Evolutionary conservation across 306 rosid species (phyloP).

Genomic region (Albizia julibrissin): DNA sequence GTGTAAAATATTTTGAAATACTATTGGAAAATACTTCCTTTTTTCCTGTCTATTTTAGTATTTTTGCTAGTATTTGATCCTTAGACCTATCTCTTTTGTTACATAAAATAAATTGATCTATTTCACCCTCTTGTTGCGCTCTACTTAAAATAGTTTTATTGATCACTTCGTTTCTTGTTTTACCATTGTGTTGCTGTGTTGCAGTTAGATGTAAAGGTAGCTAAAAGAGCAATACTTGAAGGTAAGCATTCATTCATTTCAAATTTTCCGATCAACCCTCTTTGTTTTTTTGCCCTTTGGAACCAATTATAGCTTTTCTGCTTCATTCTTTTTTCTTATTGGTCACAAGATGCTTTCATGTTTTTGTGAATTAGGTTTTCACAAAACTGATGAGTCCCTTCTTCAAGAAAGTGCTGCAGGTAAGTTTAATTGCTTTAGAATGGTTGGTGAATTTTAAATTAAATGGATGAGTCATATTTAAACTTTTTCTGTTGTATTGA

Average conservation of each 20-base stretch:
- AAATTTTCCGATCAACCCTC: background rate
- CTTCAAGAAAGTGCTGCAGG: constrained; percentile 78
- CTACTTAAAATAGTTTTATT: background rate
- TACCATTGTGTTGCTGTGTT: constrained; percentile 16
- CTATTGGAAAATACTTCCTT: background rate
- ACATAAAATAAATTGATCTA: background rate
- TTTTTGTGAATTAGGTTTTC: constrained; percentile 56
- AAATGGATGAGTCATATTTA: constrained; percentile 6
- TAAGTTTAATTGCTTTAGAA: constrained; percentile 25
- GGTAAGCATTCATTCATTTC: constrained; percentile 46
- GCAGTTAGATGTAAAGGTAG: constrained; percentile 81
- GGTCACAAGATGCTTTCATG: constrained; percentile 15
- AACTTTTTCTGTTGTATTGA: constrained; percentile 11
- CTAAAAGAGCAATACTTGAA: constrained; percentile 81
- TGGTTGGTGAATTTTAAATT: constrained; percentile 18
- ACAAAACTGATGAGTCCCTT: constrained; percentile 77
- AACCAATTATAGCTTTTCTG: background rate
- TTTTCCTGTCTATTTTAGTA: background rate
- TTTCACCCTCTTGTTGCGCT: background rate
- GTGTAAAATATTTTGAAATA: background rate
- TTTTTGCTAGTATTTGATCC: background rate
- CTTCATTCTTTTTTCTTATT: constrained; percentile 12
- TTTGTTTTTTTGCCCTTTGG: background rate
- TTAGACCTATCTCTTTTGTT: background rate
- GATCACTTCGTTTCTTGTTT: constrained; percentile 26